These are phyloP conservation scores for Akanthomyces muscarius DNA, from an alignment of 2,329 filamentous ascomycete genomes.

Conservation along the genomic window DNA sequence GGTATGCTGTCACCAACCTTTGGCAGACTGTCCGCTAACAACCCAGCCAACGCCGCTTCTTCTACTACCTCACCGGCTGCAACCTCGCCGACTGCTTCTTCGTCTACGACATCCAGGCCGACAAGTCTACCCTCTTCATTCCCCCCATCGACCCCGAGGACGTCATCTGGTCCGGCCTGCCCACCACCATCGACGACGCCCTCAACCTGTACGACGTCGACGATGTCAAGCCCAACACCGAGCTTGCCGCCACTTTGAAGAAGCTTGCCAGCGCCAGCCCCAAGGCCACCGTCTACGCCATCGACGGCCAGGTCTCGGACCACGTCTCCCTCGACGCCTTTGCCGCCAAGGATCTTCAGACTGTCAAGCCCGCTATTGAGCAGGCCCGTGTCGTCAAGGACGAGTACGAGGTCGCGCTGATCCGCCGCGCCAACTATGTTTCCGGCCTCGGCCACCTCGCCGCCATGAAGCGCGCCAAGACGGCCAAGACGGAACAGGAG, in stretches of 20 bases:
- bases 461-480: conserved; percentile 57
- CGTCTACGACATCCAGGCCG: conserved; percentile 71
- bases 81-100: conserved; percentile 75
- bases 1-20: conserved; percentile 43
- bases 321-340: conserved; percentile 69
- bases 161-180: conserved; percentile 91
- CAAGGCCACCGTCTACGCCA: conserved; percentile 62
- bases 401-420: conserved; percentile 68
- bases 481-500: conserved; percentile 72
- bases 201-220: conserved; percentile 77
- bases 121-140: conserved; percentile 81
- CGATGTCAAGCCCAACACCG: conserved; percentile 64
- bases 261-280: conserved; percentile 39
- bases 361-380: conserved; percentile 62
- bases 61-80: conserved; percentile 91
- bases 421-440: conserved; percentile 67
- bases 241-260: conserved; percentile 70
- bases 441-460: conserved; percentile 63
- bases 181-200: conserved; percentile 72
- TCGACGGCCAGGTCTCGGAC: conserved; percentile 72
- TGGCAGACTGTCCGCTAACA: background rate
- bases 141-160: conserved; percentile 82
- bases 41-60: conserved; percentile 77
- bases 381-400: conserved; percentile 68
- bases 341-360: conserved; percentile 54